Base-by-base conservation (phyloP, 1,284 basidiomycete genomes). In the Ceratobasidium theobromae region DNA sequence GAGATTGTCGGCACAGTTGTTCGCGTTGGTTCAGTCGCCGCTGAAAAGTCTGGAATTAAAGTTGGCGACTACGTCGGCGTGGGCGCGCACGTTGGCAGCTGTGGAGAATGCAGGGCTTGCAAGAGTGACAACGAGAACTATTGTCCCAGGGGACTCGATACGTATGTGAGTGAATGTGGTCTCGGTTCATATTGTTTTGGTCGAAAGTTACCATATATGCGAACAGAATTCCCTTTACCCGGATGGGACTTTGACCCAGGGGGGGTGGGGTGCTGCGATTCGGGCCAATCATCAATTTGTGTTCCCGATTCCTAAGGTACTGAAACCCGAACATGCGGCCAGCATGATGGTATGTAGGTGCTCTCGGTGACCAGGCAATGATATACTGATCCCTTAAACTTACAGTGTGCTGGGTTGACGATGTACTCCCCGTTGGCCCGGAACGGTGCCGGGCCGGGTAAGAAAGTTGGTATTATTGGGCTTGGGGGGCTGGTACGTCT, bases 211-310 rank as follows among this genome's bases (percentile, higher is more conserved):
- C 23, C 14, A 53, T 46, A 70, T 74, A 35, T 72, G 74, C n/a
- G 58, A 74, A 73, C 1, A 80, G 75, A 77, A 83, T 72, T 72
- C 73, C 18, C 77, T 78, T 58, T 86, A 84, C 74, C 80, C 78
- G 53, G 84, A 83, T 70, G 83, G 82, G 9, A 77, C 80, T 16
- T 77, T 81, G 72, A 78, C 80, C 65, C 78, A 81, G 67, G 85
- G 84, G 60, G 88, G 89, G 6, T 89, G 88, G 77, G 81, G 84
- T 3, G 86, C 84, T 33, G 82, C 81, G 69, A 83, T 88, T 69
- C 83, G 87, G 53, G 86, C 83, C 0, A 82, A 88, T 70, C 80
- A 88, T 71, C 82, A 80, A 68, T 90, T 86, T 72, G 86, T 87
- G 46, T 88, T 89, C 76, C 80, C 82, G 14, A 83, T 91, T 57